Evolutionary conservation across 179 eudicot genomes (phyloP), one percentile per base, ranked within the genome.

Genomic region (Carnegiea gigantea): DNA sequence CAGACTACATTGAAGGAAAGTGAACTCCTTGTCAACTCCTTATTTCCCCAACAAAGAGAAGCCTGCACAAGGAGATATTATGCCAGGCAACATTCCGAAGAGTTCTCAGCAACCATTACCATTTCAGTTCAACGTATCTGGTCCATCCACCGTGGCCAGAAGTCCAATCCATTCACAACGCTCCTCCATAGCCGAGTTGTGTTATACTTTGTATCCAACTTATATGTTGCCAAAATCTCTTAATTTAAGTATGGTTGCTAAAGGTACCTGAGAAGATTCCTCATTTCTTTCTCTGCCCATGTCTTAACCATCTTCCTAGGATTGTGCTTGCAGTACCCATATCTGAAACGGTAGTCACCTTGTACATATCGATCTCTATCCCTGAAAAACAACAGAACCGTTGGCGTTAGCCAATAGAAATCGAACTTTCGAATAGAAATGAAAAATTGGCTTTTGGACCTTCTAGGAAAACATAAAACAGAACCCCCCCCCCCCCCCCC

Each of bases 221-320:
- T 20, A 70, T 68, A 14, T 67, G 15, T 62, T 10, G 62, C 44
- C 9, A 74, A 33, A 9, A 28, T 23, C 21, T 20, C 57, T 26
- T 5, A n/a, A 28, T 24, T 26, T 65, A 17, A 33, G 44, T 3
- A 75, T 28, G 28, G 59, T 26, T 24, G 44, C 38, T 6, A 14
- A 6, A 51, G 21, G 38, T 87, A 95, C 99, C 99, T 92, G 90
- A 95, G 89, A 60, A 95, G 98, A 85, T 95, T 95, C 83, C 99
- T 90, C 94, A 94, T 92, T 90, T 95, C 99, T 83, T 95, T 95
- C 88, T 95, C 99, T 79, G 99, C 99, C 98, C 99, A 95, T 51
- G 98, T 95, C 86, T 92, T 92, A 20, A 95, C 99, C 99, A 95
- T 95, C 85, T 95, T 95, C 59, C 99, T 86, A 43, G 99, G 99